These are phyloP conservation scores for Cladorrhinum sp. DNA, from an alignment of 2,329 filamentous ascomycete species.

Conservation along the genomic window DNA sequence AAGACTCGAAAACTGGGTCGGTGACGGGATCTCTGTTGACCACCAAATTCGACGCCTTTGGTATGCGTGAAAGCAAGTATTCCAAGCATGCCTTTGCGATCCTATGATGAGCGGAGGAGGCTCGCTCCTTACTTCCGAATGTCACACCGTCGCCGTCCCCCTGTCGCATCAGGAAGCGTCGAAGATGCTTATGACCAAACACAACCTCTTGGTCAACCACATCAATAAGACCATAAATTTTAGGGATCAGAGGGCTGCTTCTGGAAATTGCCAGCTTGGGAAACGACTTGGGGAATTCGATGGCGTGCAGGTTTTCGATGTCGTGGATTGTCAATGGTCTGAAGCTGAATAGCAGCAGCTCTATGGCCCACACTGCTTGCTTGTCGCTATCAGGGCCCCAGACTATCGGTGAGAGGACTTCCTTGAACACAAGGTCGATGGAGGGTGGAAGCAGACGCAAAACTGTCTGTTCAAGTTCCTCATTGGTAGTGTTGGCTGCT, in stretches of 20 bases:
- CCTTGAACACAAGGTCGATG: too few species aligned
- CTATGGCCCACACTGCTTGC: not conserved
- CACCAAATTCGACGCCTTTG: not conserved
- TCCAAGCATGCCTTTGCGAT: not conserved
- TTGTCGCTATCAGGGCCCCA: not conserved
- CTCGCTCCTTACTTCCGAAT: not conserved
- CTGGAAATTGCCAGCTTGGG: not conserved
- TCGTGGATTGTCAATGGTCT: not conserved
- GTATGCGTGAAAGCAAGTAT: not conserved
- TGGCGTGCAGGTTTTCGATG: not conserved
- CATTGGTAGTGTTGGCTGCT: too few species aligned
- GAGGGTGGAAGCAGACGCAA: too few species aligned
- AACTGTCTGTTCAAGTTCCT: too few species aligned
- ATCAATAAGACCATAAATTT: not conserved
- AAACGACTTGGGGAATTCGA: not conserved
- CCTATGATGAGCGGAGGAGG: not conserved
- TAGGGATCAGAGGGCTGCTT: not conserved
- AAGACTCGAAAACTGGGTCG: not conserved
- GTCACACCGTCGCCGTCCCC: not conserved
- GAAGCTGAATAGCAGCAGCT: not conserved
- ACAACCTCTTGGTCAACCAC: not conserved
- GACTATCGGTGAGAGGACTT: too few species aligned
- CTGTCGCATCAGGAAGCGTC: not conserved
- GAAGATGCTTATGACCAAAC: not conserved
- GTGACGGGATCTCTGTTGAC: not conserved